These are phyloP conservation scores for Blepharisma undulans DNA, from an alignment of 169 alveolate species.

Conservation along the genomic window DNA sequence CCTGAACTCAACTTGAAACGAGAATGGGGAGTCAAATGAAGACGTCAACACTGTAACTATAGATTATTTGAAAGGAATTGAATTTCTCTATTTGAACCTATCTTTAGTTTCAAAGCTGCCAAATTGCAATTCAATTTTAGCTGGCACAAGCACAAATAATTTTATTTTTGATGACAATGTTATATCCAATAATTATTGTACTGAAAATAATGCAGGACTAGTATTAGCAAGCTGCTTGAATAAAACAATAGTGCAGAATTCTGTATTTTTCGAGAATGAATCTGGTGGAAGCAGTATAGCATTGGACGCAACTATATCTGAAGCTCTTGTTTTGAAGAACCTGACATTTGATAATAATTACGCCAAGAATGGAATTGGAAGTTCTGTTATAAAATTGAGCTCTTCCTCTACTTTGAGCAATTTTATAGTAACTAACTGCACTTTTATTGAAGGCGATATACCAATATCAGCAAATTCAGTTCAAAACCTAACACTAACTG, in stretches of 20 bases:
- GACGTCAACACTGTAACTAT: neutral
- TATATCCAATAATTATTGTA: neutral
- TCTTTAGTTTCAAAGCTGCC: neutral
- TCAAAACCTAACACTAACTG: neutral
- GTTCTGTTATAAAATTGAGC: neutral
- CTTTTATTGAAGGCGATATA: neutral
- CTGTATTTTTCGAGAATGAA: neutral
- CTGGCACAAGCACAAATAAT: neutral
- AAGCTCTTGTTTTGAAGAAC: neutral
- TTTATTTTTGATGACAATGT: neutral
- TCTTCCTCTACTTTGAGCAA: neutral
- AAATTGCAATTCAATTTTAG: neutral
- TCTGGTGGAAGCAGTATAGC: neutral
- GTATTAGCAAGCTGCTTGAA: neutral
- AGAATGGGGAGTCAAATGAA: neutral
- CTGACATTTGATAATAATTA: neutral
- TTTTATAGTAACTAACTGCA: neutral
- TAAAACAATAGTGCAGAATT: neutral
- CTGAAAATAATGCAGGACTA: neutral
- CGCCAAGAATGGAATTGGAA: neutral
- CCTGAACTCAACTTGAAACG: neutral
- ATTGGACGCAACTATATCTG: neutral
- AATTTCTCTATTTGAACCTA: neutral
- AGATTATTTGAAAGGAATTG: neutral
- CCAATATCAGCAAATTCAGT: neutral